These are phyloP conservation scores for Prunella vulgaris DNA, from an alignment of 257 asterid species.

Conservation along the genomic window DNA sequence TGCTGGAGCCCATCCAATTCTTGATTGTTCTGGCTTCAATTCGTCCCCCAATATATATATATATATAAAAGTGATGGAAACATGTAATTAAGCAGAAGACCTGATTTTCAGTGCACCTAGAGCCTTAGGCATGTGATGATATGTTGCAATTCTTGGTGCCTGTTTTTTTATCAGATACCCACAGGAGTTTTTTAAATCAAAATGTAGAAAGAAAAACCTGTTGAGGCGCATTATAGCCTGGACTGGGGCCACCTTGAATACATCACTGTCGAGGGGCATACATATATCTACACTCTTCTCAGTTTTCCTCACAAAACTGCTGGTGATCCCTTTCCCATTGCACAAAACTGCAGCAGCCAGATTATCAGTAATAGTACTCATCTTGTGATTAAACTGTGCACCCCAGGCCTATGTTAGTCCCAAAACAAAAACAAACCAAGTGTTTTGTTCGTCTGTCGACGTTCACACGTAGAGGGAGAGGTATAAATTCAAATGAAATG, in stretches of 20 bases:
- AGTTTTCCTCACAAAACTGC: constrained; percentile 52
- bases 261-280: constrained; percentile 84
- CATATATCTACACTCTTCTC: constrained; percentile 57
- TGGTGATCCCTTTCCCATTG: constrained; percentile 64
- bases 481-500: not conserved
- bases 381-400: constrained; percentile 20
- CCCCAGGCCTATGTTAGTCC: not conserved
- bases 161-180: no score
- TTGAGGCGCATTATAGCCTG: constrained; percentile 89
- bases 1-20: no score
- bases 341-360: constrained; percentile 45
- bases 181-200: no score
- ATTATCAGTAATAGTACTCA: constrained; percentile 24
- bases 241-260: constrained; percentile 67
- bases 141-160: no score
- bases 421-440: no score
- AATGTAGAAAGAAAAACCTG: constrained; percentile 43
- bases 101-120: no score
- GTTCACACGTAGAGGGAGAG: not conserved
- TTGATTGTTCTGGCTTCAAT: no score
- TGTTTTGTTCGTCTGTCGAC: no score
- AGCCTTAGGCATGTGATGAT: no score
- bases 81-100: no score
- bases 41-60: no score
- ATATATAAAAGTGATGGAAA: no score